phyloP scores from a whole-genome alignment of 2,329 filamentous ascomycete species.

The Cryphonectria japonica region DNA sequence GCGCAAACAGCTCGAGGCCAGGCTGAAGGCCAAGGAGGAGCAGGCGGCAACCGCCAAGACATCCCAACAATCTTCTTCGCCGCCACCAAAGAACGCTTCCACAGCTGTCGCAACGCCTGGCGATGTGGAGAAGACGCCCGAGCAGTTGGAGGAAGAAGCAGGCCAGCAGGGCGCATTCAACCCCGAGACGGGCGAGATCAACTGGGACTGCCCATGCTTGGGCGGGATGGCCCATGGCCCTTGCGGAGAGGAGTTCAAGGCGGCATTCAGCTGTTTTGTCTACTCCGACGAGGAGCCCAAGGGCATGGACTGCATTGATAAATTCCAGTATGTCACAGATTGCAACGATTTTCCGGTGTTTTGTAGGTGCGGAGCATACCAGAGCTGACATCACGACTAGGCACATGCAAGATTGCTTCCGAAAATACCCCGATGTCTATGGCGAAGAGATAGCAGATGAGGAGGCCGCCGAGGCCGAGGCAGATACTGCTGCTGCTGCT shows the following conservation, averaged over 20 bases:
- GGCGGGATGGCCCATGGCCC: slow-evolving; percentile 97
- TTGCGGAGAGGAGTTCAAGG: slow-evolving; percentile 93
- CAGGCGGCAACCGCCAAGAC: slow-evolving; percentile 35
- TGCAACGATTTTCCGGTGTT: background rate
- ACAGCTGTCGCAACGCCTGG: slow-evolving; percentile 28
- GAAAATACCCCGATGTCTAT: slow-evolving; percentile 89
- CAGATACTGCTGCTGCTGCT: slow-evolving; percentile 21
- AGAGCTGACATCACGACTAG: slow-evolving; percentile 48
- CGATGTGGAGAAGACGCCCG: slow-evolving; percentile 43
- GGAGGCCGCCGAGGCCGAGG: slow-evolving; percentile 47
- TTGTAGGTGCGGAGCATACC: background rate
- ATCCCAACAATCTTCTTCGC: slow-evolving; percentile 25
- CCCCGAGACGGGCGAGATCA: slow-evolving; percentile 98
- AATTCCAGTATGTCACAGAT: slow-evolving; percentile 77
- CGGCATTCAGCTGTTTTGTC: slow-evolving; percentile 98
- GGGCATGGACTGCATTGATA: slow-evolving; percentile 96
- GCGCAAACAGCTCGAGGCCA: slow-evolving; percentile 51
- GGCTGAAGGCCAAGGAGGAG: slow-evolving; percentile 28
- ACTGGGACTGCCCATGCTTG: slow-evolving; percentile 98
- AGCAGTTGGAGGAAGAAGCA: slow-evolving; percentile 76
- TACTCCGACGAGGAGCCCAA: slow-evolving; percentile 93
- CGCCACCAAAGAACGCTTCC: slow-evolving; percentile 37
- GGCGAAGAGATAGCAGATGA: slow-evolving; percentile 85
- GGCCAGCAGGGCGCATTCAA: slow-evolving; percentile 92
- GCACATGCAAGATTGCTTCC: slow-evolving; percentile 97